Evolutionary conservation across 2,329 filamentous ascomycete genomes (phyloP), one percentile per base, ranked within the genome.

Genomic region (Sphaerulina musiva): DNA sequence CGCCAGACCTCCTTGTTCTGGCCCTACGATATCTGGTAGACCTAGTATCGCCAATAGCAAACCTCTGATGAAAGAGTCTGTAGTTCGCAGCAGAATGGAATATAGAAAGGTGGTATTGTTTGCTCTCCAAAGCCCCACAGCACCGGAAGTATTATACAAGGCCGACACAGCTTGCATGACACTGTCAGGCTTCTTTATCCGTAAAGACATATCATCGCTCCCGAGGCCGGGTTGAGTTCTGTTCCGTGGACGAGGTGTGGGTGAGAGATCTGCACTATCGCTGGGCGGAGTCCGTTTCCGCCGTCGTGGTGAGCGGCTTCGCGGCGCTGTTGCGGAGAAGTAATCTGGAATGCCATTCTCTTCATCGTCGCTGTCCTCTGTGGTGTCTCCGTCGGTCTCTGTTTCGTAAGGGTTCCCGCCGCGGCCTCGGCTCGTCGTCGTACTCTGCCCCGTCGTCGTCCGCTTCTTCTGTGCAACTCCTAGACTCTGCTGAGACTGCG

Each of bases 51-150:
- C 92, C 43, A 89, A 89, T n/a, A 97, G 78, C 49, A 96, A 80
- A 65, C 89, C 93, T 64, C 90, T 82, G 8, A 91, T 87, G 84
- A 95, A 98, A 63, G 89, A 91, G 69, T 97, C 93, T 31, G 95
- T 75, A 6, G 95, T 85, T 9, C 89, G 89, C 58, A 91, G 82
- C 14, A 97, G 78, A 45, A 96, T 82, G 0, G 85, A 87, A 73
- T 97, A 95, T 47, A 97, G 78, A 66, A 97, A 98, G 1, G 90
- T 95, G 11, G 87, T 83, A 68, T 97, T 97, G 38, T 90, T 89
- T 7, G 86, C 80, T 70, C 96, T 96, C 91, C 92, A 98, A 4
- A 96, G 84, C 4, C 93, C 93, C 79, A 90, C 91, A 0, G 85
- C 85, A 36, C 90, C 89, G 68, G 95, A 92, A 62, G 87, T 92